Base-by-base conservation (phyloP, 2,329 filamentous ascomycete species). In the Madurella fahalii region DNA sequence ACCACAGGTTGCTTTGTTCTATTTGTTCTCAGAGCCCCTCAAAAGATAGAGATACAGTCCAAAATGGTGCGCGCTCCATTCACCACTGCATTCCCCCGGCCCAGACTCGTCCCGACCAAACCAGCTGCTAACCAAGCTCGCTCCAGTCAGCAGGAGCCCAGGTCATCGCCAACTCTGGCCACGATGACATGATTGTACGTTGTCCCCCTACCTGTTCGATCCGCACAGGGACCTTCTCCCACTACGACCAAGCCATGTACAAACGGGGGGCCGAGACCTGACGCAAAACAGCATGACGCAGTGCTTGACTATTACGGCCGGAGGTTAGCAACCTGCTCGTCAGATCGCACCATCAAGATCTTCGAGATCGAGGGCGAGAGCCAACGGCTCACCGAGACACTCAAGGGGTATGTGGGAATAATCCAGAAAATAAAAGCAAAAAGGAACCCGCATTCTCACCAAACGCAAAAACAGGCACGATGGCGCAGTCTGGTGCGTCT, bases 171-270 rank as follows among this genome's bases (percentile, higher is more conserved):
- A 91, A 90, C 73, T 88, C 87, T 59, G 87, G 88, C 69, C 94
- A 99, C 78, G 93, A 97, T 87, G 93, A 96, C 72, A 97, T 97
- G 93, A 96, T 99, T 82, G 93, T 97, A 91, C 68, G 89, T 84
- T 64, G 34, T 50, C 50, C 49, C 31, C 15, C 25, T 25, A 7
- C 25, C 25, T 4, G 3, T 4, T 25, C 25, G n/a, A n/a, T n/a
- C 25, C 25, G 7, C 25, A 25, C 25, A 7, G 25, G 25, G 7
- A 25, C 25, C 25, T 25, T 7, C n/a, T n/a, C 25, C 25, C 25
- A 25, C 7, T 3, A 7, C 25, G 25, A 7, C 25, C 25, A 25
- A 7, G 25, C 9, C 20, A 20, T 45, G 18, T 45, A 9, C 9
- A 13, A 18, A 37, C 37, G 4, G 11, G 45, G 32, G 12, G n/a